Conservation (phyloP, 495 filamentous ascomycete genomes). For the Polyplosphaeria fusca region DNA sequence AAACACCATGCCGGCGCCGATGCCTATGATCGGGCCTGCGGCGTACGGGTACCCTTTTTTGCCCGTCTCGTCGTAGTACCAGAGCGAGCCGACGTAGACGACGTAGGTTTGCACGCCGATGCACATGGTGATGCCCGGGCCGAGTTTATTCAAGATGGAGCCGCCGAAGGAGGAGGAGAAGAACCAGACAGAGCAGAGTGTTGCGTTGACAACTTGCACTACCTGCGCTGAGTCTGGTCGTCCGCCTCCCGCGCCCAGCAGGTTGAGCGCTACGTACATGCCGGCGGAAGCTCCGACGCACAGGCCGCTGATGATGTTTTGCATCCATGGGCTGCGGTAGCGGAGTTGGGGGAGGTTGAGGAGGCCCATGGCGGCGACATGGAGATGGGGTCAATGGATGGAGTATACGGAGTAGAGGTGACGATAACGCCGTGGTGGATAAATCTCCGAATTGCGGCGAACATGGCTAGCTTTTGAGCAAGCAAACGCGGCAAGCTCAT, state of each 20-base stretch:
- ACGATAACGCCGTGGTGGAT: background rate
- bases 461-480: too few species aligned
- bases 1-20: conserved; percentile 27
- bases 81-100: conserved; percentile 28
- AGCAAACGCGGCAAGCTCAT: too few species aligned
- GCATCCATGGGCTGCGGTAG: conserved; percentile 14
- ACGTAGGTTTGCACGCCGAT: conserved; percentile 14
- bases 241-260: conserved; percentile 15
- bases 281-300: conserved; percentile 14
- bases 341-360: conserved; percentile 1
- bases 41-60: conserved; percentile 15
- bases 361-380: conserved; percentile 3
- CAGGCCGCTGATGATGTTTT: conserved; percentile 7
- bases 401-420: background rate
- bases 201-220: conserved; percentile 19
- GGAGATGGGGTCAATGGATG: background rate
- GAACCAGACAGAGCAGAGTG: conserved; percentile 22
- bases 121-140: conserved; percentile 18
- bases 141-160: conserved; percentile 17
- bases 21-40: conserved; percentile 19
- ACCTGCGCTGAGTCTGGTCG: conserved; percentile 6
- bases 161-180: conserved; percentile 18
- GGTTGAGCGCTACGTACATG: conserved; percentile 16
- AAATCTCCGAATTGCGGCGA: too few species aligned
- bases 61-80: conserved; percentile 32